Conservation (phyloP, 306 rosid genomes). For the Acacia melanoxylon region DNA sequence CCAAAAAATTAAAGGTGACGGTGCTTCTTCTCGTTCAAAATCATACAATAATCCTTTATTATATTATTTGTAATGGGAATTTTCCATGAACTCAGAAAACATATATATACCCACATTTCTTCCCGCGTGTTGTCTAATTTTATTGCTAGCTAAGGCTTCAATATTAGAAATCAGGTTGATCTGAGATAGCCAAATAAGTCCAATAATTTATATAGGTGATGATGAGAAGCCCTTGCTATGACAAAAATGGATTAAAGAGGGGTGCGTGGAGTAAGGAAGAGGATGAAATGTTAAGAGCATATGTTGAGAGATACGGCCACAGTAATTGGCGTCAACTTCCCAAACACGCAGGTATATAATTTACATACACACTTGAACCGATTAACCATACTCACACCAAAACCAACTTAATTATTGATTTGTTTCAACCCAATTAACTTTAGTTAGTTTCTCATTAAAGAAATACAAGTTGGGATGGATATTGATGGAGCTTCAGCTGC, state of each 20-base stretch:
- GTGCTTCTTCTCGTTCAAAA: background rate
- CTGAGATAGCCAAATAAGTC: constrained; percentile 15
- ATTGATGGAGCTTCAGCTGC: background rate
- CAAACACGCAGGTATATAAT: constrained; percentile 44
- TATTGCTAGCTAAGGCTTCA: background rate
- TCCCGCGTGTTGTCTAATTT: background rate
- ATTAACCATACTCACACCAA: background rate
- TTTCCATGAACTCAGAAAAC: background rate
- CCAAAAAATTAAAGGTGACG: background rate
- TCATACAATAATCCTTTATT: background rate
- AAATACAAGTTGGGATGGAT: background rate
- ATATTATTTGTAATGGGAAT: background rate
- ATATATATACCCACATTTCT: background rate
- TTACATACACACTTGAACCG: background rate
- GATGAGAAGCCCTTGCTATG: constrained; percentile 70
- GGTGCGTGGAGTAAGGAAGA: constrained; percentile 83
- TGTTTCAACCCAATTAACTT: background rate
- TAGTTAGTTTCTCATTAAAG: constrained; percentile 23
- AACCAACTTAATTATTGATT: background rate
- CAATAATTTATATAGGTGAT: constrained; percentile 13
- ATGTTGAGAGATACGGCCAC: constrained; percentile 52
- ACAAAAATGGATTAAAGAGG: constrained; percentile 63
- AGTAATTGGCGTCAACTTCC: constrained; percentile 79
- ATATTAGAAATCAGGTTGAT: background rate
- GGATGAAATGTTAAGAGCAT: constrained; percentile 57